Base-by-base conservation (phyloP, 2,329 filamentous ascomycete species). In the Allantophomopsis cytisporea region DNA sequence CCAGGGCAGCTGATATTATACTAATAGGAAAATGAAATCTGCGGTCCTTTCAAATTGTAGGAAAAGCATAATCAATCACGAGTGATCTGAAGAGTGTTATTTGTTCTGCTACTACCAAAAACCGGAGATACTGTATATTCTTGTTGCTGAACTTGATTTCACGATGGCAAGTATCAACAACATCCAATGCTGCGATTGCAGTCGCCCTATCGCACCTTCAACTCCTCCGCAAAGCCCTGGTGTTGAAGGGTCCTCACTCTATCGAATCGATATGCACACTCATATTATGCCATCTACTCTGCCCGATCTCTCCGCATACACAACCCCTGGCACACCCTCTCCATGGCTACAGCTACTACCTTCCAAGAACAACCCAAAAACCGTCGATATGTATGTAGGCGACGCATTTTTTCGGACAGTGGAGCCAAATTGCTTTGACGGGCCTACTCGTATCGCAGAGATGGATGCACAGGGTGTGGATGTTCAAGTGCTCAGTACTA, bases 271-370 rank as follows among this genome's bases (percentile, higher is more conserved):
- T 39, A 55, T 57, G 32, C 57, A 60, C 50, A 60, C 57, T 1
- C 57, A 60, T 45, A 58, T 60, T 39, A 60, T 60, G 57, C 57
- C 57, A 10, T 42, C 49, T 2, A 49, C 51, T 6, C 60, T 67
- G 7, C 51, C 58, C 10, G 65, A 50, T 31, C 59, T 64, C 35
- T 60, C 51, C 40, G 60, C 61, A 44, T 64, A 68, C 37, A 62
- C 64, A n/a, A 60, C 62, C 48, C 63, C 62, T 11, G 62, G 57
- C 20, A 61, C 54, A 2, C 57, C 62, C 47, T 64, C 53, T 44
- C 45, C 50, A 30, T 58, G 52, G 56, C 52, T 55, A 1, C 45
- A 48, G 28, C 50, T 57, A 44, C 48, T 45, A 17, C 50, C 49
- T 2, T 41, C 47, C 21, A 33, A 44, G 14, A 47, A 49, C 23